Evolutionary conservation across 2,329 filamentous ascomycete species (phyloP), one percentile per base, ranked within the genome.

Genomic region (Stagonosporopsis tanaceti): DNA sequence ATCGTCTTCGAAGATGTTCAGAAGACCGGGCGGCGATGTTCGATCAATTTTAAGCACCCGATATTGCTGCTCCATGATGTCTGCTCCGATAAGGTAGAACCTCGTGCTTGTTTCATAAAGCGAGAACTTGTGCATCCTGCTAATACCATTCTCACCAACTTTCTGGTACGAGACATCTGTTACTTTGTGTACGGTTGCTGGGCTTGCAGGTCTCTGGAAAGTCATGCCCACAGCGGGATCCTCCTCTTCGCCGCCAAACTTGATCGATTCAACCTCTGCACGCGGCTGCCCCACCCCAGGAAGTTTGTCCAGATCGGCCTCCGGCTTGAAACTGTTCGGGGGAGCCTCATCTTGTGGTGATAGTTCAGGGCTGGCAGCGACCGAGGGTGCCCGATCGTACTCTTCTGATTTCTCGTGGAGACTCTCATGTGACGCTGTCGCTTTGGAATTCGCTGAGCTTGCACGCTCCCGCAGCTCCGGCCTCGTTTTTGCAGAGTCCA

Each of bases 1-100:
- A 71, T 96, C 95, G 80, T 99, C 95, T 76, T 99, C 95, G 14
- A 90, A 90, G 66, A 99, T 88, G 68, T 85, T 91, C 60, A 98
- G 81, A 69, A 94, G 91, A 63, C 83, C 91, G 71, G 84, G 85
- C 65, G 93, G 91, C 27, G 89, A 88, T 5, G 92, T 97, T 42
- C 95, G 88, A 74, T 98, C 94, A 67, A 99, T 96, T 77, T 98
- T 97, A 72, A 99, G 80, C 54, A 99, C 92, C 48, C 93, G 88
- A 76, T 95, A 98, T 25, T 90, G 87, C 69, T 87, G 89, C 76
- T 98, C 95, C 65, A 92, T 89, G 53, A 97, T 87, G 73, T 99
- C 95, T 48, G 91, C 90, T 14, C 95, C 95, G 17, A 98, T 92
- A 63, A 99, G 89, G 76, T 97, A 99, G 77, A 95, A 99, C 50